These are phyloP conservation scores for Penicillium cinerascens DNA, from an alignment of 495 filamentous ascomycete genomes.

Conservation along the genomic window DNA sequence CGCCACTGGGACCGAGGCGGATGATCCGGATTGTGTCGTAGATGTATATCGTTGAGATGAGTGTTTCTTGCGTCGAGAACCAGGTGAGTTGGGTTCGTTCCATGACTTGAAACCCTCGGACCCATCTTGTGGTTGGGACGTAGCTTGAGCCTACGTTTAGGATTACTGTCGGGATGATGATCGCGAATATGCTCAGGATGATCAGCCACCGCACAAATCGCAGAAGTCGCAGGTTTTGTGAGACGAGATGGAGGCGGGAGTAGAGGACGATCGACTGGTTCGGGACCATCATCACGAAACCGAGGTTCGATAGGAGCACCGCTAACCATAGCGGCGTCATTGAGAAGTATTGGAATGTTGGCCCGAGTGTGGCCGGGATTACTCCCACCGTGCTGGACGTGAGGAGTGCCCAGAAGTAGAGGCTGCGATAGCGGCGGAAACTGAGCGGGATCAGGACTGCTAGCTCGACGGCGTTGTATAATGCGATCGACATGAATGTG, in stretches of 20 bases:
- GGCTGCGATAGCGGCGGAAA: constrained; percentile 43
- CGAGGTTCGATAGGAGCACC: constrained; percentile 42
- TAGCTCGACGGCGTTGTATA: constrained; percentile 48
- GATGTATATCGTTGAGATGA: constrained; percentile 51
- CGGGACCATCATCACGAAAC: constrained; percentile 48
- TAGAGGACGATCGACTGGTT: constrained; percentile 50
- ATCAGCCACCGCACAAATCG: constrained; percentile 41
- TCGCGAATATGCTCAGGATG: constrained; percentile 32
- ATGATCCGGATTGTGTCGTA: constrained; percentile 37
- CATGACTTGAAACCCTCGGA: constrained; percentile 33
- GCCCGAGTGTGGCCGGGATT: constrained; percentile 43
- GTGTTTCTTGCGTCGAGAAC: constrained; percentile 48
- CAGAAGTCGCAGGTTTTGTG: constrained; percentile 34
- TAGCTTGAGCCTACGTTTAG: constrained; percentile 38
- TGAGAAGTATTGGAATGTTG: constrained; percentile 44
- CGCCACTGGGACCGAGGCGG: constrained; percentile 21
- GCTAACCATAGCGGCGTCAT: constrained; percentile 24
- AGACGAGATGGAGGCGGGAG: constrained; percentile 46
- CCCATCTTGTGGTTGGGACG: constrained; percentile 32
- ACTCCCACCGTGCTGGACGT: constrained; percentile 39
- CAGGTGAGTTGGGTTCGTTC: constrained; percentile 50
- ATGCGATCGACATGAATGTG: constrained; percentile 41
- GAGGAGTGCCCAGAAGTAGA: constrained; percentile 51
- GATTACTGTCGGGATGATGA: constrained; percentile 44
- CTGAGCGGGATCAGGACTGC: constrained; percentile 43